These are phyloP conservation scores for Rhizophora mangle DNA, from an alignment of 345 rosid species.

Conservation along the genomic window DNA sequence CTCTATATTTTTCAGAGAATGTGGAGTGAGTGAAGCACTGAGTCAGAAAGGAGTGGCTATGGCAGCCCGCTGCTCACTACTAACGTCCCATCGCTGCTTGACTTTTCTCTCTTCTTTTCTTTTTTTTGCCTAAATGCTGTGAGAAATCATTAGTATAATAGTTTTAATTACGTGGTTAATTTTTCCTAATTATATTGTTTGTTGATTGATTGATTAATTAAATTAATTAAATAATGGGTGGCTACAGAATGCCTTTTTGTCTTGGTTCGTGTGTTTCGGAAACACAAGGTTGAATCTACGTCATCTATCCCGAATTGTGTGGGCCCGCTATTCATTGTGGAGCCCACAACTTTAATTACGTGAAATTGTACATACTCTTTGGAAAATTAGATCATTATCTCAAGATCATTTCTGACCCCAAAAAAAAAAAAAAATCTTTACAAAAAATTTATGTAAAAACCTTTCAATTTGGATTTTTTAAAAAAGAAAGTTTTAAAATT, in stretches of 20 bases:
- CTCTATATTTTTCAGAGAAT: too few species aligned
- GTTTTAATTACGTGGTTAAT: too few species aligned
- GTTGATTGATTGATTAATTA: neutral
- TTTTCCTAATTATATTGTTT: neutral
- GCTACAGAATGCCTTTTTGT: conserved; percentile 23
- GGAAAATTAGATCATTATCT: too few species aligned
- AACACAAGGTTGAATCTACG: neutral
- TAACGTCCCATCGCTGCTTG: neutral
- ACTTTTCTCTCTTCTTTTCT: neutral
- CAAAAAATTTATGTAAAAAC: too few species aligned
- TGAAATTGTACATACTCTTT: too few species aligned
- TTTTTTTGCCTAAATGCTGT: neutral
- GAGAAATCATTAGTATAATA: too few species aligned
- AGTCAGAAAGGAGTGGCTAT: neutral
- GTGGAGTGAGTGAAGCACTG: neutral
- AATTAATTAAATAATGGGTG: conserved; percentile 1
- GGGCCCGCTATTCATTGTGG: conserved; percentile 20
- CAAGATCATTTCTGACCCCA: too few species aligned
- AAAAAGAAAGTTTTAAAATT: too few species aligned
- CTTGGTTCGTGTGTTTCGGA: neutral
- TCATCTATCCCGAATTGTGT: neutral
- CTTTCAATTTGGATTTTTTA: too few species aligned
- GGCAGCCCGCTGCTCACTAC: neutral
- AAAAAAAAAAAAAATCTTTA: too few species aligned
- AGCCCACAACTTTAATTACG: neutral